phyloP scores from a whole-genome alignment of 116 monocot genomes.

The Trichopus zeylanicus region DNA sequence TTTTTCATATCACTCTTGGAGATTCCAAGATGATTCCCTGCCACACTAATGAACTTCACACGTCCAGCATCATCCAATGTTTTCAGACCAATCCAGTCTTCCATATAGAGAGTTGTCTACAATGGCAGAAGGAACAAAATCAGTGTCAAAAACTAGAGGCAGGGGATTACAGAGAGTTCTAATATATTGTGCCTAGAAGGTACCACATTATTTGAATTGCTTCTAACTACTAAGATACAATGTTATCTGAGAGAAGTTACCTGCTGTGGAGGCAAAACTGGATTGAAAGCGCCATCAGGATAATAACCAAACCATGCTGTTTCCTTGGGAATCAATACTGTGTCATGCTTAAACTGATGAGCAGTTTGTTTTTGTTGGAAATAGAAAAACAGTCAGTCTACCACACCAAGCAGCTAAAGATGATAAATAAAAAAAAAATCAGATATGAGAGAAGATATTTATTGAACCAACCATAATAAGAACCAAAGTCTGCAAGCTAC shows the following conservation, averaged over 20 bases:
- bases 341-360: slow-evolving; percentile 76
- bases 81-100: slow-evolving; percentile 97
- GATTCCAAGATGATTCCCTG: slow-evolving; percentile 71
- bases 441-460: neutral
- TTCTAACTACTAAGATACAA: no score
- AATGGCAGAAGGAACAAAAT: no score
- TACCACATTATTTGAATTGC: no score
- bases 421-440: neutral
- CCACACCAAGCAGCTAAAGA: neutral
- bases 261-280: slow-evolving; percentile 68
- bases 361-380: no score
- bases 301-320: slow-evolving; percentile 98
- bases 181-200: no score
- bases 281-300: slow-evolving; percentile 71
- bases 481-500: slow-evolving; percentile 63
- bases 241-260: slow-evolving; percentile 26
- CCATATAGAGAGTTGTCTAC: slow-evolving; percentile 75
- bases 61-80: slow-evolving; percentile 79
- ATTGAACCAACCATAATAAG: slow-evolving; percentile 67
- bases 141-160: no score
- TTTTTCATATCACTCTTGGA: slow-evolving; percentile 68
- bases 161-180: no score
- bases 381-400: no score
- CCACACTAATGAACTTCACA: slow-evolving; percentile 48
- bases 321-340: slow-evolving; percentile 82